A percentile compares a stretch with the other conserved stretches of the same genome.
Evolutionary conservation across 495 filamentous ascomycete genomes (phyloP).

Genomic region (Aspergillus ellipticus): DNA sequence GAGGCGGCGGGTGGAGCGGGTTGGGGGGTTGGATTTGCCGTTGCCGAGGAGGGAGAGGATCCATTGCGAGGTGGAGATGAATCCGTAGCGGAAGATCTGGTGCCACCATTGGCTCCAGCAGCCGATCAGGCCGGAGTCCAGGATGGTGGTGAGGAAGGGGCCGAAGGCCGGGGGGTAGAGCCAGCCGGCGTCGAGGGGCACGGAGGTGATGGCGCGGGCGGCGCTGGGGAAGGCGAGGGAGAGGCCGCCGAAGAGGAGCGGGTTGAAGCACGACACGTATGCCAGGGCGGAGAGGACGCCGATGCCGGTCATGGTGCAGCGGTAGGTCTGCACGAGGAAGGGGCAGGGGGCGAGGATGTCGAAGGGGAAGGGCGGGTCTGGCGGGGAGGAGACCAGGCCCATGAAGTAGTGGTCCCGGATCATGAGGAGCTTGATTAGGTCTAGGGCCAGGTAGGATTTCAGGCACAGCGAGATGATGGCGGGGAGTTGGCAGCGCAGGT

Average conservation of each 20-base stretch:
- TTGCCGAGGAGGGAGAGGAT: conserved; percentile 40
- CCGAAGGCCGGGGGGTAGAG: conserved; percentile 65
- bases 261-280: conserved; percentile 52
- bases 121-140: conserved; percentile 66
- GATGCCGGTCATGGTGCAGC: conserved; percentile 44
- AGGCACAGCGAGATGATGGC: conserved; percentile 44
- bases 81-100: conserved; percentile 74
- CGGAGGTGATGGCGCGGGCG: conserved; percentile 32
- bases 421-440: conserved; percentile 61
- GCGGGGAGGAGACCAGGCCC: conserved; percentile 32
- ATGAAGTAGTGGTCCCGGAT: conserved; percentile 75
- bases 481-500: conserved; percentile 36
- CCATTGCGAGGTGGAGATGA: conserved; percentile 54
- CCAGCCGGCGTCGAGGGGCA: conserved; percentile 56
- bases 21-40: conserved; percentile 5
- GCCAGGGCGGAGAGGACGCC: conserved; percentile 52
- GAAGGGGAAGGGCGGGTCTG: conserved; percentile 40
- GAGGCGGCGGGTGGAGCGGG: conserved; percentile 17
- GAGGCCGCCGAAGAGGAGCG: conserved; percentile 54
- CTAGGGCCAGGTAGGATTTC: conserved; percentile 58
- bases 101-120: conserved; percentile 89
- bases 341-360: conserved; percentile 37
- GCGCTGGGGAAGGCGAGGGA: conserved; percentile 43
- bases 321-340: conserved; percentile 42
- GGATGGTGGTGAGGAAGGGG: conserved; percentile 45